Evolutionary conservation across 23 red algal genomes (phyloP).

Genomic region (Cyanidium caldarium): DNA sequence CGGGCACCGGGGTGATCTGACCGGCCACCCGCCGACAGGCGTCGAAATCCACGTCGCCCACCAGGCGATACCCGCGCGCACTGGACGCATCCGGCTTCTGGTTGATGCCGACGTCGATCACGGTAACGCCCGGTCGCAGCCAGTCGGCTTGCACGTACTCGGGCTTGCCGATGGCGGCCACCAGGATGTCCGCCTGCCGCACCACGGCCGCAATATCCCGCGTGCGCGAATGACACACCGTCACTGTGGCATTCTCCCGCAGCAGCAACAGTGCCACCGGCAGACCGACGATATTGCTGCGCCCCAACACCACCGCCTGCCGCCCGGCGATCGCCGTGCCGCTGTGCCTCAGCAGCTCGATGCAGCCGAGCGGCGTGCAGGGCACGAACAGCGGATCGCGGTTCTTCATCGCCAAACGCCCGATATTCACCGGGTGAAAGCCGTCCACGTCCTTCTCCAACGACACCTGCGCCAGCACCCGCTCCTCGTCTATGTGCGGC

Average conservation of each 20-base stretch:
- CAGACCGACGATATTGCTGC: slow-evolving; percentile 90
- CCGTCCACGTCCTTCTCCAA: slow-evolving; percentile 89
- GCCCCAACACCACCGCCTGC: slow-evolving; percentile 63
- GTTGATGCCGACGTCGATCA: slow-evolving; percentile 85
- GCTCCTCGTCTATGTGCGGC: slow-evolving; percentile 45
- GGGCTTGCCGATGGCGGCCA: slow-evolving; percentile 51
- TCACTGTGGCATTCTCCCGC: slow-evolving; percentile 73
- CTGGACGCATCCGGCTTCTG: slow-evolving; percentile 43
- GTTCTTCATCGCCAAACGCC: slow-evolving; percentile 51
- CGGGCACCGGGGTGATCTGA: slow-evolving; percentile 76
- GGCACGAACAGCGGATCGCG: slow-evolving; percentile 41
- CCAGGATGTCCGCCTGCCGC: slow-evolving; percentile 51
- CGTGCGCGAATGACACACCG: slow-evolving; percentile 62
- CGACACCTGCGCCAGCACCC: slow-evolving; percentile 31
- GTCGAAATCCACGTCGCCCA: slow-evolving; percentile 71
- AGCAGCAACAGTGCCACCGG: slow-evolving; percentile 59
- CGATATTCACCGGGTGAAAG: slow-evolving; percentile 84
- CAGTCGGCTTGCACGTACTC: slow-evolving; percentile 61
- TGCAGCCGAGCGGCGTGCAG: slow-evolving; percentile 65
- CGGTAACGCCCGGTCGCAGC: slow-evolving; percentile 52
- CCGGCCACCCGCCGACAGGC: slow-evolving; percentile 17
- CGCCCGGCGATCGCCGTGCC: slow-evolving; percentile 36
- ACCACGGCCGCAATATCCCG: slow-evolving; percentile 23
- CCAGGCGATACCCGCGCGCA: slow-evolving; percentile 64
- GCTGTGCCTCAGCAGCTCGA: slow-evolving; percentile 56